A percentile compares a stretch with the other conserved stretches of the same genome.
These are phyloP conservation scores for Ustilago nuda DNA, from an alignment of 1,284 basidiomycete species.

Conservation along the genomic window DNA sequence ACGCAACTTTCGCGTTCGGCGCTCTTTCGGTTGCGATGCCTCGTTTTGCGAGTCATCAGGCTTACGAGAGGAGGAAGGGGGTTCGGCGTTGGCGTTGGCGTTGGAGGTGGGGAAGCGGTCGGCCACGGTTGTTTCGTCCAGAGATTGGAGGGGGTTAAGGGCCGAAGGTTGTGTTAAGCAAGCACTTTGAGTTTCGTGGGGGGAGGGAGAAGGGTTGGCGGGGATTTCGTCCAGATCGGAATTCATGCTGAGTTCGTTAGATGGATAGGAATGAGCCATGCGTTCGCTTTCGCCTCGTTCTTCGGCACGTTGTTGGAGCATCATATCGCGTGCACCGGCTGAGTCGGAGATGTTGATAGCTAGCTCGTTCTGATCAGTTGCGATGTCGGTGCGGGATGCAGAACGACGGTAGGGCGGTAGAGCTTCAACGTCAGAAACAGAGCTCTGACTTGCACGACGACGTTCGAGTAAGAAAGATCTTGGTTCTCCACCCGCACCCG, in stretches of 20 bases:
- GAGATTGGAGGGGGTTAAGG: constrained; percentile 6
- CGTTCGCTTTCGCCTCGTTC: constrained; percentile 45
- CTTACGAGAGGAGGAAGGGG: not conserved
- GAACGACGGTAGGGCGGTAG: constrained; percentile 23
- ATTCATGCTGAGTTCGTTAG: constrained; percentile 37
- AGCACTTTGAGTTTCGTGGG: constrained; percentile 10
- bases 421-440: constrained; percentile 41
- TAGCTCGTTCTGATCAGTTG: constrained; percentile 32
- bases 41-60: constrained; percentile 8
- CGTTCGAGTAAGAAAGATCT: constrained; percentile 40
- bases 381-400: constrained; percentile 25
- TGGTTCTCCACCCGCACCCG: constrained; percentile 16
- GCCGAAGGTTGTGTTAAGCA: not conserved
- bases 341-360: constrained; percentile 44
- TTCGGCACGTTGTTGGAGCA: constrained; percentile 53
- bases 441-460: constrained; percentile 42
- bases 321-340: constrained; percentile 59
- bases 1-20: constrained; percentile 31
- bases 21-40: constrained; percentile 28
- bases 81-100: not conserved
- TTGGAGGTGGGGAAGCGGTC: constrained; percentile 2
- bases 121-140: constrained; percentile 8
- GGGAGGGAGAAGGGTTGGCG: constrained; percentile 22
- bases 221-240: constrained; percentile 37
- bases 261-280: constrained; percentile 44